Conservation (phyloP, 139 green algal genomes). For the Zygnema cylindricum region DNA sequence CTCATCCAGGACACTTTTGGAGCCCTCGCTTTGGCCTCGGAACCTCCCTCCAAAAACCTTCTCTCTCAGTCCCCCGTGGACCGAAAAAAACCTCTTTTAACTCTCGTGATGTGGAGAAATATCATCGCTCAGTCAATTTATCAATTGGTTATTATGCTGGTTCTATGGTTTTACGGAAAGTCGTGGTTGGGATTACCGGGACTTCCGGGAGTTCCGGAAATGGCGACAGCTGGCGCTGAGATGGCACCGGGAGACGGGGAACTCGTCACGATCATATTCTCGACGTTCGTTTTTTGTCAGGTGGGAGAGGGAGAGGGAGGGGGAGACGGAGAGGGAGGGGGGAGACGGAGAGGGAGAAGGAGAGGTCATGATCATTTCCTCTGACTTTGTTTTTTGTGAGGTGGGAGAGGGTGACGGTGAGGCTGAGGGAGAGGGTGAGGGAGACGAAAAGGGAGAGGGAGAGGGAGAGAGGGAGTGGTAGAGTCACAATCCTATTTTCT, state of each 20-base stretch:
- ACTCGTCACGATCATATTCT: conserved; percentile 86
- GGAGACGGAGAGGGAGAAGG: no score
- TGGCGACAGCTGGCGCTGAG: neutral
- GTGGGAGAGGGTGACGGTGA: no score
- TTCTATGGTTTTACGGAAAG: conserved; percentile 66
- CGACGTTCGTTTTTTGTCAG: conserved; percentile 90
- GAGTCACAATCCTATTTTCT: no score
- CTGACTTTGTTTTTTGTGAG: no score
- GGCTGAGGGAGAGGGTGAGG: no score
- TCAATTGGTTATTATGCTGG: conserved; percentile 88
- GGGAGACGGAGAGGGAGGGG: no score
- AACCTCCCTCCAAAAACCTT: conserved; percentile 86
- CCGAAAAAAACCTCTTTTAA: conserved; percentile 86
- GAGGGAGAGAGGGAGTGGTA: no score
- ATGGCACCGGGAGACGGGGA: neutral
- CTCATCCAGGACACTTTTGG: conserved; percentile 97
- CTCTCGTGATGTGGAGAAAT: conserved; percentile 90
- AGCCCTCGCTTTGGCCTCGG: conserved; percentile 87
- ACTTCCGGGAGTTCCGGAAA: neutral
- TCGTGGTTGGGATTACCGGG: conserved; percentile 22
- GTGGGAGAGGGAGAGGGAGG: no score
- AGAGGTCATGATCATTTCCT: no score
- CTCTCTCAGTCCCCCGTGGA: conserved; percentile 85
- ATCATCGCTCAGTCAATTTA: conserved; percentile 81
- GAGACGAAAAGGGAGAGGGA: no score